These are phyloP conservation scores for Aureoboletus auriporus DNA, from an alignment of 768 basidiomycete genomes.

Conservation along the genomic window DNA sequence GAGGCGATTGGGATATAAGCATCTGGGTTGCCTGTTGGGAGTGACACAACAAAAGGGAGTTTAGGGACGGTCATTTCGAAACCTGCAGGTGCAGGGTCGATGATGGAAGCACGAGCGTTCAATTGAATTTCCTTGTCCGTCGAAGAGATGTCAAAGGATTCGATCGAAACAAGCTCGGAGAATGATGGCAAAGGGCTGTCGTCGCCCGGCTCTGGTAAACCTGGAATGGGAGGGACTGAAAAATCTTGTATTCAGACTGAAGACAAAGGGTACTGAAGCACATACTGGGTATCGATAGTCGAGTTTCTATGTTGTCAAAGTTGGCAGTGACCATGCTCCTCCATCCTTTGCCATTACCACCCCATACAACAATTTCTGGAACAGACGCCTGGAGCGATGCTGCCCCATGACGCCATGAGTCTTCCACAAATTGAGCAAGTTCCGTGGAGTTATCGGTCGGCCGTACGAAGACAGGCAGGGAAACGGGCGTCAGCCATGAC, in stretches of 20 bases:
- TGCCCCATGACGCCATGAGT: constrained; percentile 54
- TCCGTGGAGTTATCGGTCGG: constrained; percentile 51
- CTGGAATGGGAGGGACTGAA: constrained; percentile 62
- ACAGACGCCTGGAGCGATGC: constrained; percentile 44
- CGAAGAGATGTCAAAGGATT: constrained; percentile 48
- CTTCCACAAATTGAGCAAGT: constrained; percentile 47
- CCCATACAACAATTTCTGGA: constrained; percentile 43
- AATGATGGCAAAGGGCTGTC: constrained; percentile 50
- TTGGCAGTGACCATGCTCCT: constrained; percentile 33
- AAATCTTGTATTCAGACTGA: constrained; percentile 5
- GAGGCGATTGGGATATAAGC: constrained; percentile 46
- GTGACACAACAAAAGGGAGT: constrained; percentile 59
- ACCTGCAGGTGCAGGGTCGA: constrained; percentile 52
- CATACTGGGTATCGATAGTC: constrained; percentile 53
- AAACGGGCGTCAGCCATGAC: constrained; percentile 57
- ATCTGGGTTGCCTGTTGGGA: constrained; percentile 33
- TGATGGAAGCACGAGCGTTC: constrained; percentile 50
- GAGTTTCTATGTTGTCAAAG: constrained; percentile 43
- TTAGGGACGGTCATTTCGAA: constrained; percentile 50
- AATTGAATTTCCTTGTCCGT: constrained; percentile 36
- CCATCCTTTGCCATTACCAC: constrained; percentile 53
- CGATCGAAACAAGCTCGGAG: constrained; percentile 55
- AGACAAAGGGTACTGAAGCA: constrained; percentile 7
- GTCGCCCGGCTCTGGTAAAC: constrained; percentile 56
- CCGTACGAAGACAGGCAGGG: constrained; percentile 45